Conservation (phyloP, 129 eudicot genomes). For the Pittosporum tobira region DNA sequence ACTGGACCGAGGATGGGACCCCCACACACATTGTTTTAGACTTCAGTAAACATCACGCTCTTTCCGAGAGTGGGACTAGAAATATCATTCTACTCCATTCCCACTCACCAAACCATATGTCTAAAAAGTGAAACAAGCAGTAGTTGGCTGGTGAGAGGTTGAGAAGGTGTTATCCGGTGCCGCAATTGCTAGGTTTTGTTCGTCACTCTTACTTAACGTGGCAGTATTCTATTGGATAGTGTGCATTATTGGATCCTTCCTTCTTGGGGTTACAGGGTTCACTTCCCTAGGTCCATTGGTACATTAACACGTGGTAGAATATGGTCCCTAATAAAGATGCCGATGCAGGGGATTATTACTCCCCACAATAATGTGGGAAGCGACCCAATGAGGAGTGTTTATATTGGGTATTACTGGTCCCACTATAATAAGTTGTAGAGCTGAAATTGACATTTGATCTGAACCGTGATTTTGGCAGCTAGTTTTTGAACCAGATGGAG, state of each 20-base stretch:
- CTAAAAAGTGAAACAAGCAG: not conserved
- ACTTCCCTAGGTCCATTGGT: not conserved
- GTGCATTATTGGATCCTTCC: not conserved
- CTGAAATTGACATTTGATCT: conserved; percentile 28
- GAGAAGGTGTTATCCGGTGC: too few relatives aligned
- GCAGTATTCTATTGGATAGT: not conserved
- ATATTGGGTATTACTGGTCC: conserved; percentile 8
- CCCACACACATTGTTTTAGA: too few relatives aligned
- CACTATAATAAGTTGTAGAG: not conserved
- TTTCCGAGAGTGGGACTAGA: conserved; percentile 3
- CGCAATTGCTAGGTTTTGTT: not conserved
- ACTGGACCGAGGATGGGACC: too few relatives aligned
- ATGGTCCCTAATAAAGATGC: too few relatives aligned
- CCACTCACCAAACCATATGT: not conserved
- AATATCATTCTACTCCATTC: not conserved
- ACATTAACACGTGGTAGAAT: not conserved
- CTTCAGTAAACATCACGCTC: too few relatives aligned
- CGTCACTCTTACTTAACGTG: not conserved
- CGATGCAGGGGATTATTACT: not conserved
- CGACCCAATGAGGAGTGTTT: conserved; percentile 15
- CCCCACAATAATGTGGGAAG: conserved; percentile 10
- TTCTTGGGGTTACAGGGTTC: not conserved
- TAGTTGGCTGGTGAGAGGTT: not conserved
- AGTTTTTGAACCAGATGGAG: conserved; percentile 6
- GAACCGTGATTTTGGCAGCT: conserved; percentile 25